Percentiles rank a stretch among this genome's conserved stretches.
Evolutionary conservation across 2,329 filamentous ascomycete genomes (phyloP).

Genomic region (Phaeosphaeriaceae sp.): DNA sequence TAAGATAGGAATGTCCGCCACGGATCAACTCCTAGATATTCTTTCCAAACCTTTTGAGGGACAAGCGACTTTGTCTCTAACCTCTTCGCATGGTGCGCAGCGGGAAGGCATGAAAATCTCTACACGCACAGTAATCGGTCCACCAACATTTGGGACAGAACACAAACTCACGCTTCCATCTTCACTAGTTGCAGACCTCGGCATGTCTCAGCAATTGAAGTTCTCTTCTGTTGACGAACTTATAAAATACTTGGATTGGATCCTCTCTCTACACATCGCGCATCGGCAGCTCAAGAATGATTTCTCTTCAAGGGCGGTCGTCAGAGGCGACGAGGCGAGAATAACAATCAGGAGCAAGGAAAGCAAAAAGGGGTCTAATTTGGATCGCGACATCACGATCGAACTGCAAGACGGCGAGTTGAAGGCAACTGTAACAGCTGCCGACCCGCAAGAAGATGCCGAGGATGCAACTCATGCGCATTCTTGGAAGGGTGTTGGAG

Average conservation of each 20-base stretch:
- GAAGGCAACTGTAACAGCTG: slow-evolving; percentile 14
- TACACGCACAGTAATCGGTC: slow-evolving; percentile 42
- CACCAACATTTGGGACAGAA: slow-evolving; percentile 44
- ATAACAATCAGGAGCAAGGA: slow-evolving; percentile 31
- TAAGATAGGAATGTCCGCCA: slow-evolving; percentile 34
- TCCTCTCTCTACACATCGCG: slow-evolving; percentile 40
- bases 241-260: slow-evolving; percentile 41
- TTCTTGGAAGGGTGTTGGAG: slow-evolving; percentile 31
- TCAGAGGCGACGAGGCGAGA: slow-evolving; percentile 28
- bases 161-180: slow-evolving; percentile 41
- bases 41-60: slow-evolving; percentile 40
- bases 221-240: slow-evolving; percentile 37
- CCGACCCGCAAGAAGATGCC: slow-evolving; percentile 3
- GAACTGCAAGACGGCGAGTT: slow-evolving; percentile 26
- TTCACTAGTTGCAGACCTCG: slow-evolving; percentile 35
- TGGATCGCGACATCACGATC: slow-evolving; percentile 30
- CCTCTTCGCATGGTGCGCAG: slow-evolving; percentile 24
- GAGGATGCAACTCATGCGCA: slow-evolving; percentile 23
- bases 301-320: slow-evolving; percentile 22
- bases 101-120: slow-evolving; percentile 32
- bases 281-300: slow-evolving; percentile 37
- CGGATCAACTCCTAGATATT: slow-evolving; percentile 39
- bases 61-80: slow-evolving; percentile 35
- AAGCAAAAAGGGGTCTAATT: slow-evolving; percentile 22
- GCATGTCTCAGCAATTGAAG: slow-evolving; percentile 35